Percentiles rank a stretch among this genome's conserved stretches.
These are phyloP conservation scores for Orychophragmus violaceus DNA, from an alignment of 345 rosid genomes.

Conservation along the genomic window DNA sequence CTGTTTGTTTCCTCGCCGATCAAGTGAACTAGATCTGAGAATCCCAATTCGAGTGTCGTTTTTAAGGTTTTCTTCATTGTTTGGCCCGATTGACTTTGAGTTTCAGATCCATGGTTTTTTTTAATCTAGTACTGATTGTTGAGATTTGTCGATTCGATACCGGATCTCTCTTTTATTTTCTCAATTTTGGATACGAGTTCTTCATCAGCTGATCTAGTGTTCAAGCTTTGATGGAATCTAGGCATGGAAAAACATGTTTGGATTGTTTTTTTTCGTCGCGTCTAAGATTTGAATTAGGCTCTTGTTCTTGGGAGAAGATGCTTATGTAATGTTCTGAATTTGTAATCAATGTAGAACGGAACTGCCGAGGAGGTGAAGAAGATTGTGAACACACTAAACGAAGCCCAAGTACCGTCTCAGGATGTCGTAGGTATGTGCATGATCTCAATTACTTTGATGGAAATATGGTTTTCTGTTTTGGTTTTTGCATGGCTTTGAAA, in stretches of 20 bases:
- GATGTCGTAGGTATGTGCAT: conserved; percentile 70
- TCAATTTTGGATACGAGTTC: background rate
- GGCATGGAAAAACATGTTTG: background rate
- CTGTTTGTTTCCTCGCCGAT: no score
- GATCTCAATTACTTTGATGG: no score
- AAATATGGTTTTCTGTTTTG: background rate
- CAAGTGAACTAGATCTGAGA: background rate
- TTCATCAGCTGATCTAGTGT: background rate
- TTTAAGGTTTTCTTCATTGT: background rate
- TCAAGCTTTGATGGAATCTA: background rate
- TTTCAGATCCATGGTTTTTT: background rate
- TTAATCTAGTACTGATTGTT: background rate
- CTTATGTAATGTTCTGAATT: background rate
- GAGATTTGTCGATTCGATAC: background rate
- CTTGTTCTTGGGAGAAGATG: no score
- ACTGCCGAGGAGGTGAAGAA: conserved; percentile 87
- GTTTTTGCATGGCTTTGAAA: background rate
- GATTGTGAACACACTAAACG: conserved; percentile 65
- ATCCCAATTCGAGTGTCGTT: background rate
- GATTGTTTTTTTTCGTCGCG: no score
- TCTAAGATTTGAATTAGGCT: background rate
- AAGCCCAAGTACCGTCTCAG: conserved; percentile 56
- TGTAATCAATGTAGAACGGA: conserved; percentile 55
- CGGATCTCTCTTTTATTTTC: background rate
- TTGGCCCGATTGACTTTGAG: background rate